phyloP scores from a whole-genome alignment of 345 rosid species.

The Litchi chinensis region DNA sequence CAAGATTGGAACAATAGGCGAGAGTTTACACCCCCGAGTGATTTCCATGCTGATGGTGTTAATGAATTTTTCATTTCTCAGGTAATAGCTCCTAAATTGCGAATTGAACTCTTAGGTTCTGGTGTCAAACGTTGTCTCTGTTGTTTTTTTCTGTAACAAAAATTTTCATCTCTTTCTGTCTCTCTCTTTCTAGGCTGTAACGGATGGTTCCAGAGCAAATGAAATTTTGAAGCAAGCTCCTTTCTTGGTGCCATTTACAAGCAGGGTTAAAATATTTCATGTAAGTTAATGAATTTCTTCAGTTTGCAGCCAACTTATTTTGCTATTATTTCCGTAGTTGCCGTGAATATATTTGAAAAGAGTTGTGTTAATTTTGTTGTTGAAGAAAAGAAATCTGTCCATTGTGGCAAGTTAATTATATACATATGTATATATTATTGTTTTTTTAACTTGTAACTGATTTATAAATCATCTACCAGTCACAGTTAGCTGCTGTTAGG shows the following conservation, averaged over 20 bases:
- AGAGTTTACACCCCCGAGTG: conserved; percentile 73
- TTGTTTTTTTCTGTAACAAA: conserved; percentile 3
- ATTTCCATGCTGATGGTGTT: conserved; percentile 92
- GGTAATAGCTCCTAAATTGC: conserved; percentile 50
- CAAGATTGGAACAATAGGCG: conserved; percentile 97
- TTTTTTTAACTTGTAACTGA: conserved; percentile 14
- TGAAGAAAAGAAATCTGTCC: conserved; percentile 11
- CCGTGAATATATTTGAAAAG: conserved; percentile 9
- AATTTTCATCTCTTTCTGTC: conserved; percentile 2
- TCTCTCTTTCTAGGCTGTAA: conserved; percentile 58
- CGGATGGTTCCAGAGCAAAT: conserved; percentile 86
- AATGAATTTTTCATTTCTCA: conserved; percentile 90
- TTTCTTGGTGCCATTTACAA: conserved; percentile 91
- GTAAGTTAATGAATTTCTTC: conserved; percentile 52
- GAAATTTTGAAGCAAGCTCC: conserved; percentile 97
- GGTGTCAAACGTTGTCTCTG: background rate
- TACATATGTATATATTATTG: conserved; percentile 2
- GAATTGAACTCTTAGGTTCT: conserved; percentile 10
- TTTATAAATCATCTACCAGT: conserved; percentile 42
- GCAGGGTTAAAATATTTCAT: conserved; percentile 91
- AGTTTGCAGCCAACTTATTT: background rate
- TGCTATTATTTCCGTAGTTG: background rate
- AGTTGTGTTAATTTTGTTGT: background rate
- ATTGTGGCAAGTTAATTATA: conserved; percentile 11
- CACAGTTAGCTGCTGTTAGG: conserved; percentile 73